phyloP scores from a whole-genome alignment of 148 eudicot genomes.

The Chenopodium formosanum region DNA sequence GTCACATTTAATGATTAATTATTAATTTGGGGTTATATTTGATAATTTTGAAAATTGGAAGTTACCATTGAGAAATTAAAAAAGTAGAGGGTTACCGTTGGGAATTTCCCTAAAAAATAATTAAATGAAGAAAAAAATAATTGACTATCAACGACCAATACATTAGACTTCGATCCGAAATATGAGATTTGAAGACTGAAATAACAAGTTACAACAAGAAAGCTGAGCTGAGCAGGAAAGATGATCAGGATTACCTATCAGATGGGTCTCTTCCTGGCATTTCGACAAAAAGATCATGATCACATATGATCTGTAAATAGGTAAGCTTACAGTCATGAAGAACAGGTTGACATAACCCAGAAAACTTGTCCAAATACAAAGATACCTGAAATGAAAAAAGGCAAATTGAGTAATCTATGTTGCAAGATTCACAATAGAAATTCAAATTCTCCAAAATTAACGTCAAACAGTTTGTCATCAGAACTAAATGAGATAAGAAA shows the following conservation, averaged over 20 bases:
- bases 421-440: neutral
- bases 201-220: constrained; percentile 14
- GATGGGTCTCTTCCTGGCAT: constrained; percentile 99
- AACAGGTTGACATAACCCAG: constrained; percentile 87
- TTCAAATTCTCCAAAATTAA: neutral
- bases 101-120: neutral
- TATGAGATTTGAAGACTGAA: neutral
- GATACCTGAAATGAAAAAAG: constrained; percentile 60
- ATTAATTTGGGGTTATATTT: no score
- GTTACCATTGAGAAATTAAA: no score
- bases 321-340: constrained; percentile 99
- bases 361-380: constrained; percentile 93
- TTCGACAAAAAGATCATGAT: constrained; percentile 98
- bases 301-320: constrained; percentile 93
- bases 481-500: neutral
- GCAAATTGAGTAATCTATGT: neutral
- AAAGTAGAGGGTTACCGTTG: no score
- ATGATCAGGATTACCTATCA: constrained; percentile 60
- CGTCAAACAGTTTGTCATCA: neutral
- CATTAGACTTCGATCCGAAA: neutral
- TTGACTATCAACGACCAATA: neutral
- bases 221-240: neutral
- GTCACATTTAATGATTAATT: no score
- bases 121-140: neutral
- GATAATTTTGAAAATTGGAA: no score